These are phyloP conservation scores for Acorus gramineus DNA, from an alignment of 106 monocot genomes.

Conservation along the genomic window DNA sequence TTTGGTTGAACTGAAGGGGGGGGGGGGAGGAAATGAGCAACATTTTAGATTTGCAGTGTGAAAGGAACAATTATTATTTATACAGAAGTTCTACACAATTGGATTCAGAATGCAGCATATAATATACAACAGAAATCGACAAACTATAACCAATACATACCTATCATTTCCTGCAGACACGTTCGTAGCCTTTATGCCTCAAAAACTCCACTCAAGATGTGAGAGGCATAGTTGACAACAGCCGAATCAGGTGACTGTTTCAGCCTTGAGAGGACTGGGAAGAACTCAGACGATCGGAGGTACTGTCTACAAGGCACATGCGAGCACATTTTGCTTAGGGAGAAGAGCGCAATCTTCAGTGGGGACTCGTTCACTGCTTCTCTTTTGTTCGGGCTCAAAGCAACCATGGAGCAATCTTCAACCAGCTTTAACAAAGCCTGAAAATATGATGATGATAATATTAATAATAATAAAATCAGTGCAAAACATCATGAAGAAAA, in stretches of 20 bases:
- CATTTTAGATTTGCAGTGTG: too few species aligned
- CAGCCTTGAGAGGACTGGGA: constrained; percentile 39
- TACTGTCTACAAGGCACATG: constrained; percentile 60
- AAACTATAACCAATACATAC: too few species aligned
- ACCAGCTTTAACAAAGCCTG: constrained; percentile 82
- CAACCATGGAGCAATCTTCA: constrained; percentile 46
- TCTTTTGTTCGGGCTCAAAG: constrained; percentile 62
- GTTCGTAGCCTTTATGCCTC: constrained; percentile 13
- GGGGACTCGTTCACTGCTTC: constrained; percentile 62
- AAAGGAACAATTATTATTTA: too few species aligned
- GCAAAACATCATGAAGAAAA: not conserved
- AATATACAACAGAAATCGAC: too few species aligned
- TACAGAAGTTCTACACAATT: too few species aligned
- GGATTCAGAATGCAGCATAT: too few species aligned
- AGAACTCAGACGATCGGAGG: constrained; percentile 56
- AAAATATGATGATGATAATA: not conserved
- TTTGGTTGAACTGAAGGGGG: too few species aligned
- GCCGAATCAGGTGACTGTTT: constrained; percentile 51
- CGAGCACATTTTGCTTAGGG: constrained; percentile 88
- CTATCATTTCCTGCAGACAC: too few species aligned
- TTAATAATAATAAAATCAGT: not conserved
- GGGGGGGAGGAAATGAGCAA: too few species aligned
- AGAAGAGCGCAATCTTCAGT: constrained; percentile 62
- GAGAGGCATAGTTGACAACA: constrained; percentile 49
- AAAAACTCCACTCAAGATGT: constrained; percentile 39